Percentiles rank a stretch among this genome's conserved stretches.
These are phyloP conservation scores for Cylindrotheca closterium DNA, from an alignment of 108 stramenopile genomes.

Conservation along the genomic window DNA sequence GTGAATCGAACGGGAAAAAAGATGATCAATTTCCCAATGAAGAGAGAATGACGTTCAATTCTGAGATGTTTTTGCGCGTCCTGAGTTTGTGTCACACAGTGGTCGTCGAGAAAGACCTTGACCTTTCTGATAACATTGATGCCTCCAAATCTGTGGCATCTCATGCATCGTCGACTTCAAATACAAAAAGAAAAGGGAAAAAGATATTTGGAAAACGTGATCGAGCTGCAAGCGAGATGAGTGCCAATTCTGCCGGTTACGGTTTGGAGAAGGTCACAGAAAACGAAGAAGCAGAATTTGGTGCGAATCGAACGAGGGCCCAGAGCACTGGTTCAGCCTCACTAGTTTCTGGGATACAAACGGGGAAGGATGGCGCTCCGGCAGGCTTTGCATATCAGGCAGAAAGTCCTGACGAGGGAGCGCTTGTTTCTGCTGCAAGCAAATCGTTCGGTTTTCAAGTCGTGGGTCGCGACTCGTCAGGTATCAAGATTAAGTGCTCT, in stretches of 20 bases:
- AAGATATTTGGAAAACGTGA: slow-evolving; percentile 9
- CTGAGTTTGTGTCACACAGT: slow-evolving; percentile 92
- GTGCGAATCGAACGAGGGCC: slow-evolving; percentile 10
- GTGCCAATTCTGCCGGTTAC: neutral
- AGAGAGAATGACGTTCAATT: slow-evolving; percentile 65
- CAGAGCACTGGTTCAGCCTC: slow-evolving; percentile 11
- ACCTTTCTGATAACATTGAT: slow-evolving; percentile 30
- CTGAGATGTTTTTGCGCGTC: slow-evolving; percentile 90
- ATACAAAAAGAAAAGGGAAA: neutral
- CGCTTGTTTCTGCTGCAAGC: slow-evolving; percentile 82
- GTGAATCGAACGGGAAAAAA: neutral
- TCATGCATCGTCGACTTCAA: slow-evolving; percentile 8
- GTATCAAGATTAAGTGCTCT: slow-evolving; percentile 57
- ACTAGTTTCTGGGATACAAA: slow-evolving; percentile 13
- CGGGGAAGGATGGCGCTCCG: slow-evolving; percentile 78
- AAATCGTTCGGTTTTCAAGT: slow-evolving; percentile 80
- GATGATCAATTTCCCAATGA: slow-evolving; percentile 2
- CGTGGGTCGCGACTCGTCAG: slow-evolving; percentile 68
- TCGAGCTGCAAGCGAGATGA: slow-evolving; percentile 17
- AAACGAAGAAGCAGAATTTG: slow-evolving; percentile 12
- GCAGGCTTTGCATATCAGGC: slow-evolving; percentile 83
- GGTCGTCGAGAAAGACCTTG: slow-evolving; percentile 85
- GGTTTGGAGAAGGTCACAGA: slow-evolving; percentile 9
- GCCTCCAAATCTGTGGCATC: slow-evolving; percentile 11
- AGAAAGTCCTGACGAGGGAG: slow-evolving; percentile 92